Evolutionary conservation across 306 rosid genomes (phyloP), one percentile per base, ranked within the genome.

Genomic region (Begonia fuchsioides): DNA sequence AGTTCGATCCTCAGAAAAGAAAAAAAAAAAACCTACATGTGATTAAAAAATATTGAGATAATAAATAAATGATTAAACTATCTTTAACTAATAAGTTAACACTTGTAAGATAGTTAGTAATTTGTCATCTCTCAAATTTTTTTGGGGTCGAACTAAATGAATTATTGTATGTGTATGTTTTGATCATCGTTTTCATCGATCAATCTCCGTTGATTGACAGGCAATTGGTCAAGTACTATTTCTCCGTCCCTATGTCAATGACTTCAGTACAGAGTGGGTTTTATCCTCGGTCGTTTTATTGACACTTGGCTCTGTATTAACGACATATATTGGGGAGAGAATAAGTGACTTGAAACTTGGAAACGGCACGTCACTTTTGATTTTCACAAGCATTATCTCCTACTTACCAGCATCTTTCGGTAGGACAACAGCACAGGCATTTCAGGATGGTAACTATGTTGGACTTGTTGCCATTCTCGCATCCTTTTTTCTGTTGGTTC

Each of bases 401-500:
- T 88, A 88, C 75, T 76, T 88, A 72, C 95, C 95, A 32, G 95
- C 95, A 55, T 88, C 97, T n/a, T 77, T 88, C 60, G 95, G 97
- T 62, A 76, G 95, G 64, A 81, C 93, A 43, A 43, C 69, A 55
- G 72, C 73, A 17, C 77, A 88, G 49, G 97, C 84, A 39, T 75
- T 78, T 18, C 81, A 69, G 56, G 97, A 88, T 66, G 95, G 90
- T 41, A 88, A 88, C 68, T 88, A 88, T 35, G 47, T 63, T 49
- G 97, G 95, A 70, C 93, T 88, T 32, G 81, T 51, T 57, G 71
- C 85, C 63, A 78, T 81, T 50, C 10, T 76, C 12, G 26, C 67
- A 57, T 84, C 95, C 67, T 88, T 88, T 71, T 59, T 81, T 63
- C 57, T 78, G 13, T 74, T 88, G 86, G 97, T 88, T 44, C 81